These are phyloP conservation scores for Daldinia bambusicola DNA, from an alignment of 495 filamentous ascomycete species.

Conservation along the genomic window DNA sequence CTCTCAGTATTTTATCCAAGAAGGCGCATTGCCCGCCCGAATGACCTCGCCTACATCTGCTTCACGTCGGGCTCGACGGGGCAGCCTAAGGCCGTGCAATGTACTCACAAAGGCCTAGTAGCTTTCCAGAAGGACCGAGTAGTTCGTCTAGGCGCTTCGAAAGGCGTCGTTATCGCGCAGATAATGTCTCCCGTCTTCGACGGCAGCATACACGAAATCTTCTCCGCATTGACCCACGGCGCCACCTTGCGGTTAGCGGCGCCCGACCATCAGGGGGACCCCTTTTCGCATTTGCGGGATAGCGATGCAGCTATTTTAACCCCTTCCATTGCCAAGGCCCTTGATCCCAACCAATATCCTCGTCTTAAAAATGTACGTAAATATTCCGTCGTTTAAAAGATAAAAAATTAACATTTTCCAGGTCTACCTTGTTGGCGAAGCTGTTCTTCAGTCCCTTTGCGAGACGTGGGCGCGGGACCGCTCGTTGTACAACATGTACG, in stretches of 20 bases:
- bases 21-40: neutral
- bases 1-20: neutral
- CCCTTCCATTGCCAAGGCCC: neutral
- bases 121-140: slow-evolving; percentile 17
- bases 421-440: neutral
- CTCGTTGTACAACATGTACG: neutral
- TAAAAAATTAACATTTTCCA: neutral
- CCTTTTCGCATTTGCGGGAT: neutral
- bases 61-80: neutral
- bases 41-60: slow-evolving; percentile 1
- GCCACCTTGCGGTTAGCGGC: slow-evolving; percentile 41
- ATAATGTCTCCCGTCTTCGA: slow-evolving; percentile 53
- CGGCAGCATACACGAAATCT: slow-evolving; percentile 54
- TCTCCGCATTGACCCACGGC: slow-evolving; percentile 53
- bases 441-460: neutral
- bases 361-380: neutral
- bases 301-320: neutral
- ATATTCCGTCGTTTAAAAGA: neutral
- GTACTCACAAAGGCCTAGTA: neutral
- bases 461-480: neutral
- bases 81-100: neutral
- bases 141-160: slow-evolving; percentile 44
- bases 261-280: slow-evolving; percentile 1
- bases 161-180: slow-evolving; percentile 41
- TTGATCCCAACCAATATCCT: neutral